Base-by-base conservation (phyloP, 2,329 filamentous ascomycete genomes). In the Aspergillus arachidicola region DNA sequence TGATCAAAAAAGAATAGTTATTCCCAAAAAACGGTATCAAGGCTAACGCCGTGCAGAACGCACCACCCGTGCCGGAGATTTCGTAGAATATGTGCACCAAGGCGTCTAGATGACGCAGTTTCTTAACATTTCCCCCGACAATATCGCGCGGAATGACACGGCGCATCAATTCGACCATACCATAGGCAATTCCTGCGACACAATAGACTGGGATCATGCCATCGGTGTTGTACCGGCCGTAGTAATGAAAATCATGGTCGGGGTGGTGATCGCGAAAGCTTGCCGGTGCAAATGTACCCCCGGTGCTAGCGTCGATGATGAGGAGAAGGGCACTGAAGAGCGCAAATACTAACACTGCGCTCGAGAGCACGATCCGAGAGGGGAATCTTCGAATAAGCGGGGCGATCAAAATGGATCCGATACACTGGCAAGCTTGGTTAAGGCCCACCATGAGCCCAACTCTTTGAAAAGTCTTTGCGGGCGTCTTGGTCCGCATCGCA, bases 91-190 rank as follows among this genome's bases (percentile, higher is more conserved):
- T 65, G 55, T 67, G 63, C 9, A 63, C 63, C 30, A 67, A 38
- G 23, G 63, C 63, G 50, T 67, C 65, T 10, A 67, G 28, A 11
- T 64, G 63, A n/a, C 63, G 63, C 14, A 67, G 38, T 53, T 65
- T 67, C 28, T 60, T 62, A 12, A 67, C 55, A 55, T 67, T 50
- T 19, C 65, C 65, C 19, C 63, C 65, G 6, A 65, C 65, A 50
- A 67, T 53, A 32, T 65, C 63, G 14, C 63, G 57, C 11, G 63
- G 65, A 26, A 67, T 65, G 9, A 67, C 61, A 26, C 63, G 65
- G 19, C 63, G 63, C n/a, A 67, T 65, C 59, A 67, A 48, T 41
- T 67, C 65, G 19, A 67, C 65, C 65, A 67, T 67, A 2, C 65
- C 65, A 41, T 67, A 67, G 5, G 61, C 61, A 3, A 67, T 38